These are phyloP conservation scores for Acephala macrosclerotiorum DNA, from an alignment of 2,329 filamentous ascomycete species.

Conservation along the genomic window DNA sequence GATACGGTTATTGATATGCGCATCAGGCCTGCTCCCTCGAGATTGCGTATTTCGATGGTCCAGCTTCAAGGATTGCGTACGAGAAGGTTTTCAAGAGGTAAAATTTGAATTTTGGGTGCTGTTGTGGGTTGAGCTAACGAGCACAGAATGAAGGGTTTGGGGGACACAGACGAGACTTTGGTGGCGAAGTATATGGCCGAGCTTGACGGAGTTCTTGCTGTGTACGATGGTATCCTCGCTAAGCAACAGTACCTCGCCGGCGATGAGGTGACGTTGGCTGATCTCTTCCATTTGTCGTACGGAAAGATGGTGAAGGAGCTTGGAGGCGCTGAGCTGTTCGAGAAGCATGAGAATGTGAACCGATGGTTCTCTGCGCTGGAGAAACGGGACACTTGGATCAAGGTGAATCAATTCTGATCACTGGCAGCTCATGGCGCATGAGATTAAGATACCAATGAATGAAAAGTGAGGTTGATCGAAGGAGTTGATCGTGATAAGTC, in stretches of 20 bases:
- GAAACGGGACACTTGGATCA: constrained; percentile 35
- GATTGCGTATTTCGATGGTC: constrained; percentile 35
- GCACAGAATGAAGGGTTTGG: constrained; percentile 22
- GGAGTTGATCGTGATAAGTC: background rate
- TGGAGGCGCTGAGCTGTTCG: constrained; percentile 30
- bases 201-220: constrained; percentile 33
- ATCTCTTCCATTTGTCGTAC: constrained; percentile 41
- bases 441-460: background rate
- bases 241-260: constrained; percentile 41
- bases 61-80: constrained; percentile 24
- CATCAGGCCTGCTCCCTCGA: constrained; percentile 39
- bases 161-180: constrained; percentile 26
- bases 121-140: background rate
- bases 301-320: constrained; percentile 28
- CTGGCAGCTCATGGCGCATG: background rate
- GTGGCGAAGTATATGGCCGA: constrained; percentile 20
- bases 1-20: constrained; percentile 1
- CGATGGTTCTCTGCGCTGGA: constrained; percentile 35
- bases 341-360: constrained; percentile 32
- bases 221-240: constrained; percentile 39
- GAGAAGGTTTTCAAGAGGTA: constrained; percentile 37
- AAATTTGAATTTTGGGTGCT: background rate
- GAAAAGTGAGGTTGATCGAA: background rate
- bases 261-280: constrained; percentile 38
- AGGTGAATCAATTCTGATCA: constrained; percentile 8